Evolutionary conservation across 371 early-diverging fungal species (phyloP).

Genomic region (Zopfochytrium polystomum): DNA sequence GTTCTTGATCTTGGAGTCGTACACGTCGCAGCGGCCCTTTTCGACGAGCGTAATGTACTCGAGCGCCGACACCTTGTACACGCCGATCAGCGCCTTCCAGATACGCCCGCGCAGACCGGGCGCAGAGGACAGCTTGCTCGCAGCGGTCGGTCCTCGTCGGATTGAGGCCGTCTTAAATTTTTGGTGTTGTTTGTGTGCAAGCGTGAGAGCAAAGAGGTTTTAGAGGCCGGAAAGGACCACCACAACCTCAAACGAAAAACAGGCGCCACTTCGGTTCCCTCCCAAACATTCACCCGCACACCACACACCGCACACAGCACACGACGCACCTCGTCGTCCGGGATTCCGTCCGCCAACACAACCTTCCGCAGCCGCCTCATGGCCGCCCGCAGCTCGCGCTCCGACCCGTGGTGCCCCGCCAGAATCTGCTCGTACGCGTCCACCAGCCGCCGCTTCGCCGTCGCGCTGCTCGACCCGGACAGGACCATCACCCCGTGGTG

Average conservation of each 20-base stretch:
- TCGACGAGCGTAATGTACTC: conserved; percentile 73
- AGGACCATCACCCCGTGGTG: conserved; percentile 10
- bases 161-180: no score
- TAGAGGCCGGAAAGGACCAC: no score
- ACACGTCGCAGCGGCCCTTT: conserved; percentile 65
- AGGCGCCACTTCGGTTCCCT: no score
- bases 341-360: conserved; percentile 40
- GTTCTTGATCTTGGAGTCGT: conserved; percentile 76
- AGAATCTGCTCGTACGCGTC: conserved; percentile 32
- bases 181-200: no score
- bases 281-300: no score
- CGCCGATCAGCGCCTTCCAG: conserved; percentile 82
- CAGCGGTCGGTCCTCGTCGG: no score
- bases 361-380: conserved; percentile 32
- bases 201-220: no score
- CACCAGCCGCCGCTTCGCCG: conserved; percentile 11
- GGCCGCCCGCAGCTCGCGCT: conserved; percentile 33
- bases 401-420: conserved; percentile 24
- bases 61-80: conserved; percentile 67
- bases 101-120: conserved; percentile 38
- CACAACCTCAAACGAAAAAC: no score
- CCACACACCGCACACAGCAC: no score
- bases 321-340: conserved; percentile 13
- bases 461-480: conserved; percentile 10
- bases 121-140: background rate